Conservation (phyloP, 352 stramenopile genomes). For the Phytophthora pini region DNA sequence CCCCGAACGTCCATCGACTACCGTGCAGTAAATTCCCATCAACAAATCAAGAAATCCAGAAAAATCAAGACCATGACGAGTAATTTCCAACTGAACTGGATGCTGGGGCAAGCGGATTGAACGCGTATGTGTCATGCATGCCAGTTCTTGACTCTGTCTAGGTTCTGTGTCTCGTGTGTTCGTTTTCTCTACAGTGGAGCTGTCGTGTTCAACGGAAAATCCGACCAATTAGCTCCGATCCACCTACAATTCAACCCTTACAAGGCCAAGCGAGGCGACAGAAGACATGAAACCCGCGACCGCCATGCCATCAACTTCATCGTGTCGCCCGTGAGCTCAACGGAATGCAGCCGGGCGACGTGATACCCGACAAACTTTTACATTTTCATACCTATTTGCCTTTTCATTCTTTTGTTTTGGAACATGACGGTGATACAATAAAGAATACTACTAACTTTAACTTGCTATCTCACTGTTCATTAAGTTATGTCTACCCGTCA, state of each 20-base stretch:
- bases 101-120: conserved; percentile 32
- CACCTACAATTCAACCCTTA: conserved; percentile 8
- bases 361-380: conserved; percentile 34
- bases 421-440: conserved; percentile 42
- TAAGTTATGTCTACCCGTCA: conserved; percentile 32
- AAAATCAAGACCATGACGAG: conserved; percentile 31
- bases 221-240: conserved; percentile 35
- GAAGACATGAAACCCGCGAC: conserved; percentile 32
- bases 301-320: conserved; percentile 11
- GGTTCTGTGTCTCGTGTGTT: conserved; percentile 34
- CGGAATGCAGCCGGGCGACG: conserved; percentile 33
- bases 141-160: conserved; percentile 27
- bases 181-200: conserved; percentile 32
- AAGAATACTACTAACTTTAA: conserved; percentile 30
- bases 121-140: conserved; percentile 13
- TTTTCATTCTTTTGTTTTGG: conserved; percentile 25
- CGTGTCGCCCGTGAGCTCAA: conserved; percentile 32
- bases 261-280: conserved; percentile 31
- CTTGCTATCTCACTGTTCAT: conserved; percentile 9
- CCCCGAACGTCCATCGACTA: conserved; percentile 26
- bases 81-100: conserved; percentile 26
- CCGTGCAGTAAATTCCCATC: conserved; percentile 48
- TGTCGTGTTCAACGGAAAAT: conserved; percentile 39
- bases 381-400: conserved; percentile 34
- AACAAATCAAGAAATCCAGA: conserved; percentile 23